A percentile compares a stretch with the other conserved stretches of the same genome.
Conservation (phyloP, 1,284 basidiomycete species). For the Laetiporus sulphureus region DNA sequence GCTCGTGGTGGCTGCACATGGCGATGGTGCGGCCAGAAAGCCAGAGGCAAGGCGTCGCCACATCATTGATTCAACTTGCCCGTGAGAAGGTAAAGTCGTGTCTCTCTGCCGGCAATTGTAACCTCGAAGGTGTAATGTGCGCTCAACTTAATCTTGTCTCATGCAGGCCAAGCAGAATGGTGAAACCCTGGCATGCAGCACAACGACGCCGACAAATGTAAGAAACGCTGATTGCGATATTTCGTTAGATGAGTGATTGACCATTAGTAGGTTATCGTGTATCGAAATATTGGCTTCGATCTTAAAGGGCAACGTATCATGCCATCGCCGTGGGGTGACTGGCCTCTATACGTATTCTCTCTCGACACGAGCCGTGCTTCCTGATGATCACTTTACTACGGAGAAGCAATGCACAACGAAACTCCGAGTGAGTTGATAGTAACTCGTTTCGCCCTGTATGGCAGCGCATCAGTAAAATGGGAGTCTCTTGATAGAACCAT, state of each 20-base stretch:
- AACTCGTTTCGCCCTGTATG: too few species aligned
- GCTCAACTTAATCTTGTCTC: too few species aligned
- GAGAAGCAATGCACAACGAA: too few species aligned
- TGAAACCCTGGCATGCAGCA: slow-evolving; percentile 9
- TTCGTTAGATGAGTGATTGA: not conserved
- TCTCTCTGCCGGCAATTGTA: too few species aligned
- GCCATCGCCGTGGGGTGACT: slow-evolving; percentile 16
- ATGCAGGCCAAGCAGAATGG: slow-evolving; percentile 7
- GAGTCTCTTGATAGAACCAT: too few species aligned
- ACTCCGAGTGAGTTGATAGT: too few species aligned
- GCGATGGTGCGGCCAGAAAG: slow-evolving; percentile 13
- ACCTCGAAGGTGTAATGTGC: too few species aligned
- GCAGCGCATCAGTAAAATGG: too few species aligned
- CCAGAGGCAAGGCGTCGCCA: slow-evolving; percentile 15
- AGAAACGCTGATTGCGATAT: not conserved
- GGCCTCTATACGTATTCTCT: slow-evolving; percentile 17
- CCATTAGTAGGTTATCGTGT: slow-evolving; percentile 12
- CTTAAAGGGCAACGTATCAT: slow-evolving; percentile 11
- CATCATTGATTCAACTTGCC: slow-evolving; percentile 8
- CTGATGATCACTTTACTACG: too few species aligned
- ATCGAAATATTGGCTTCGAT: slow-evolving; percentile 14
- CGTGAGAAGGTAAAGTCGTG: slow-evolving; percentile 11
- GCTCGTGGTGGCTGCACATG: slow-evolving; percentile 18
- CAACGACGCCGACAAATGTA: slow-evolving; percentile 8
- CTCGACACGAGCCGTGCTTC: too few species aligned